Evolutionary conservation across 345 rosid species (phyloP), one percentile per base, ranked within the genome.

Genomic region (Rhodomyrtus tomentosa): DNA sequence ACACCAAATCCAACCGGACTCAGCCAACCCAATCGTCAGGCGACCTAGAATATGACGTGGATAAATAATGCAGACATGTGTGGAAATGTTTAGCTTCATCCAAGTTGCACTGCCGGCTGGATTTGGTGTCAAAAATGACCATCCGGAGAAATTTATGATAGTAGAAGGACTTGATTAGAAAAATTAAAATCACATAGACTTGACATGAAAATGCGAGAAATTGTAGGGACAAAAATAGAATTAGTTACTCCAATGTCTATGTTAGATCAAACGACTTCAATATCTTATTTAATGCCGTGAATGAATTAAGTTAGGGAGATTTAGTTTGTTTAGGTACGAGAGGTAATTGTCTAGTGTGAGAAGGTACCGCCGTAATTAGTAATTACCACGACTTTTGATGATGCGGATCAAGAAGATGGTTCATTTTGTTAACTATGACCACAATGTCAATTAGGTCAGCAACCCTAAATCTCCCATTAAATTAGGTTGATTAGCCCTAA

Each of bases 21-120:
- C 45, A 18, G 45, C 13, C 7, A 4, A 4, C 0, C 0, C 36
- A 24, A 10, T 12, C 2, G 1, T 62, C 74, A 0, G 4, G 32
- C 0, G 1, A 16, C 12, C 42, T 68, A 16, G 16, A 32, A 6
- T 16, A 38, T 32, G 42, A 32, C 6, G 3, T 1, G 22, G 42
- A 62, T 16, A 0, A n/a, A n/a, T n/a, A n/a, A n/a, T n/a, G n/a
- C n/a, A n/a, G n/a, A n/a, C n/a, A n/a, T n/a, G n/a, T n/a, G n/a
- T n/a, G n/a, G n/a, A n/a, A n/a, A n/a, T n/a, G n/a, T n/a, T n/a
- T n/a, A n/a, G n/a, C n/a, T n/a, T n/a, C n/a, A 68, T 38, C 36
- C 20, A 8, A 38, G 6, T 68, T 5, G 1, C 24, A 0, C 24
- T 16, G 4, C 21, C 0, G 5, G 22, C 40, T 59, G 3, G 8